A percentile compares a stretch with the other conserved stretches of the same genome.
phyloP scores from a whole-genome alignment of 2,329 filamentous ascomycete species.

The Endocalyx cinctus region DNA sequence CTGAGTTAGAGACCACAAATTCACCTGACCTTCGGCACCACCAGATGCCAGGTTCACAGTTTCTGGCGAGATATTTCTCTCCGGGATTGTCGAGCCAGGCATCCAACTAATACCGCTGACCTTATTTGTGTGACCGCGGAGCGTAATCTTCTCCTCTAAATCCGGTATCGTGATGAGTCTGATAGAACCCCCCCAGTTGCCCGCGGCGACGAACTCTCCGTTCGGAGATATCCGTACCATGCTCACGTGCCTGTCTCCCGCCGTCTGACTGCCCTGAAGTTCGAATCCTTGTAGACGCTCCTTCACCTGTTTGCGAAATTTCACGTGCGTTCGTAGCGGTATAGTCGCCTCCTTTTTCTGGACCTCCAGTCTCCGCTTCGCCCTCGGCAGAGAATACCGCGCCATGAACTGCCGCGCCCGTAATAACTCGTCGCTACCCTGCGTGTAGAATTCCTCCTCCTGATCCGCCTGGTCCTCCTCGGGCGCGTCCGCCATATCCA shows the following conservation, averaged over 20 bases:
- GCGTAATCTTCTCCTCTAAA: constrained; percentile 67
- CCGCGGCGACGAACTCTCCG: constrained; percentile 77
- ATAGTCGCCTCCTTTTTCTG: constrained; percentile 81
- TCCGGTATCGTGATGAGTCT: constrained; percentile 81
- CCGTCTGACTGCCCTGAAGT: constrained; percentile 88
- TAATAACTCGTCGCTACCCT: constrained; percentile 69
- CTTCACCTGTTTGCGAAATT: constrained; percentile 85
- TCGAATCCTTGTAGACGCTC: constrained; percentile 79
- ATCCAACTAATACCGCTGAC: constrained; percentile 90
- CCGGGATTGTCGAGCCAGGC: constrained; percentile 72
- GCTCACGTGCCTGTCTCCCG: constrained; percentile 84
- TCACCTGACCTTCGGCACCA: constrained; percentile 80
- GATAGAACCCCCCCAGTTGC: constrained; percentile 89
- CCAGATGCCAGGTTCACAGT: constrained; percentile 84
- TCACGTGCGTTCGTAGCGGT: constrained; percentile 82
- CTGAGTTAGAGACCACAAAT: constrained; percentile 84
- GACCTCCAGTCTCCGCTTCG: constrained; percentile 69
- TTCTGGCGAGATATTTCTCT: constrained; percentile 64
- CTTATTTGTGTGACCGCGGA: constrained; percentile 83
- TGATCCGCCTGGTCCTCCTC: constrained; percentile 65
- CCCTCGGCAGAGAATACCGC: constrained; percentile 75
- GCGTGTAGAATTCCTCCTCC: constrained; percentile 93
- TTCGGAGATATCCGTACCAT: constrained; percentile 88
- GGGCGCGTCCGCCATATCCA: constrained; percentile 55
- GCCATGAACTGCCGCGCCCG: constrained; percentile 76